These are phyloP conservation scores for Scheffersomyces illinoinensis DNA, from an alignment of 1,139 yeast species.

Conservation along the genomic window DNA sequence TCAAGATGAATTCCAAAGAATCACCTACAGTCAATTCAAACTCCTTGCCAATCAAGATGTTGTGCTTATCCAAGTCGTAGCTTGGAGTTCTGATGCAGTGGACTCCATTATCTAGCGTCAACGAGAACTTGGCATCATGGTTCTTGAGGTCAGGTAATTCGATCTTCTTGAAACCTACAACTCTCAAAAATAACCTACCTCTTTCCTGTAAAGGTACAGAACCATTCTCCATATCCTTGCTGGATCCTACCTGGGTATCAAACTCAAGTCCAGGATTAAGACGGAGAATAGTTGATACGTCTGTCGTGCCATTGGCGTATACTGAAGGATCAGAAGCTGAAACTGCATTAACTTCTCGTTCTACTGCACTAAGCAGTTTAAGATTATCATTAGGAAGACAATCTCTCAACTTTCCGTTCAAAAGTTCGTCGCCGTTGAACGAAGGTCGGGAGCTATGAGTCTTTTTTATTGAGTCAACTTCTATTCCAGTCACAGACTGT, in stretches of 20 bases:
- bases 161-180: constrained; percentile 60
- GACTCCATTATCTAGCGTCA: constrained; percentile 85
- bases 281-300: constrained; percentile 7
- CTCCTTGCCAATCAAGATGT: constrained; percentile 67
- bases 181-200: constrained; percentile 73
- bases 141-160: constrained; percentile 54
- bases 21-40: constrained; percentile 78
- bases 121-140: constrained; percentile 63
- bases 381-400: constrained; percentile 1
- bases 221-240: constrained; percentile 4
- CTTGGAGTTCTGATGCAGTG: constrained; percentile 81
- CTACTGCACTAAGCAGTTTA: neutral
- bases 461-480: constrained; percentile 2
- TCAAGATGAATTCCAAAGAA: constrained; percentile 66
- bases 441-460: constrained; percentile 1
- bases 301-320: constrained; percentile 14
- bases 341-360: constrained; percentile 16
- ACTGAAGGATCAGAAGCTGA: constrained; percentile 33
- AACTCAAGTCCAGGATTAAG: neutral
- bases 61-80: constrained; percentile 43
- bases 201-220: constrained; percentile 40
- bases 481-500: constrained; percentile 27
- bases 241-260: neutral
- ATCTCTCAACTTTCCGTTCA: constrained; percentile 28
- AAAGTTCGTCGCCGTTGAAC: constrained; percentile 21